phyloP scores from a whole-genome alignment of 805 yeast species.

The Phaffomyces thermotolerans region DNA sequence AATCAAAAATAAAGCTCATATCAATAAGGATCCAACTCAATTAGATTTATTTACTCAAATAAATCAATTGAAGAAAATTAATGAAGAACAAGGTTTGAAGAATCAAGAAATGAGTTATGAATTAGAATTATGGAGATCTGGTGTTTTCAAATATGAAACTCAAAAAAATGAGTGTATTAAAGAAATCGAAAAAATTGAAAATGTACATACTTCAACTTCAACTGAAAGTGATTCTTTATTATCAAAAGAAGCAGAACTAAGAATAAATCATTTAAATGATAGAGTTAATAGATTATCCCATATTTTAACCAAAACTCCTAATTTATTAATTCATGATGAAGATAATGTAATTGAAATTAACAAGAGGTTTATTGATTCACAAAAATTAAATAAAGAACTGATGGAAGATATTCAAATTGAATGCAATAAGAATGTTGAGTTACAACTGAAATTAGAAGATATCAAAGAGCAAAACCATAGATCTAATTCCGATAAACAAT shows the following conservation, averaged over 20 bases:
- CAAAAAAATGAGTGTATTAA: neutral
- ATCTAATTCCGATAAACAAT: conserved; percentile 37
- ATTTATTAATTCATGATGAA: conserved; percentile 1
- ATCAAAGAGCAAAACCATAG: conserved; percentile 26
- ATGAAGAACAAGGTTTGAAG: conserved; percentile 12
- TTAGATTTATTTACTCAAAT: conserved; percentile 17
- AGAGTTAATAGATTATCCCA: conserved; percentile 12
- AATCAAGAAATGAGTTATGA: conserved; percentile 16
- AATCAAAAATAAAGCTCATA: conserved; percentile 56
- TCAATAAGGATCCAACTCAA: conserved; percentile 34
- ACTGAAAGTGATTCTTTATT: neutral
- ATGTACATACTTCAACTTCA: neutral
- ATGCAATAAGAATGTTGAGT: conserved; percentile 27
- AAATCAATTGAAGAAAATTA: conserved; percentile 14
- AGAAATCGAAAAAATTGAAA: too few species aligned
- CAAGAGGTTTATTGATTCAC: conserved; percentile 14
- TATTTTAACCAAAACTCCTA: conserved; percentile 12
- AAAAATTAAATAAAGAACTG: conserved; percentile 13
- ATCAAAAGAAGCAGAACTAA: neutral
- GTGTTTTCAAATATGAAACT: conserved; percentile 9
- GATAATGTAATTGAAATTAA: neutral
- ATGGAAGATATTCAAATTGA: conserved; percentile 22
- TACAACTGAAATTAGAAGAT: conserved; percentile 36
- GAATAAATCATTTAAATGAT: conserved; percentile 3
- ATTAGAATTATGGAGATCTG: conserved; percentile 20